Evolutionary conservation across 2,329 filamentous ascomycete species (phyloP).

Genomic region (Ceratocystis alfenasii): DNA sequence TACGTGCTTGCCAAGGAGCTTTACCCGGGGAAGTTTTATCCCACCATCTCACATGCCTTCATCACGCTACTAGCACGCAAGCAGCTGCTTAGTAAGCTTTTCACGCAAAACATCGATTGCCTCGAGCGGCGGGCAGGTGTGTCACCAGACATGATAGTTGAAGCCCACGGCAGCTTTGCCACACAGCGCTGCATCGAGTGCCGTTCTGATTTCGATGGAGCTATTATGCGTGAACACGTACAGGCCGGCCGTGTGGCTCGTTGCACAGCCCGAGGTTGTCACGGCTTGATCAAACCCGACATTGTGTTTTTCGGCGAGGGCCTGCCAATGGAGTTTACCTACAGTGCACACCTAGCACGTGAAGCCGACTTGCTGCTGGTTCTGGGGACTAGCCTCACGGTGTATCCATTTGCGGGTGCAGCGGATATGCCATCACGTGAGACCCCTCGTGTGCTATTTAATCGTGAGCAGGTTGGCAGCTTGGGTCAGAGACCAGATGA

Average conservation of each 20-base stretch:
- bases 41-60: conserved; percentile 84
- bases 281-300: conserved; percentile 78
- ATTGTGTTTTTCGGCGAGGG: conserved; percentile 88
- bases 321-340: conserved; percentile 35
- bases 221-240: conserved; percentile 61
- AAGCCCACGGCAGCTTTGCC: conserved; percentile 93
- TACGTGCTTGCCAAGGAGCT: conserved; percentile 86
- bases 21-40: conserved; percentile 78
- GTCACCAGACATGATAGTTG: conserved; percentile 66
- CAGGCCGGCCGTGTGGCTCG: conserved; percentile 54
- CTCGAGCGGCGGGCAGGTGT: conserved; percentile 81
- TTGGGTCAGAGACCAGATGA: conserved; percentile 71
- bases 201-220: conserved; percentile 56
- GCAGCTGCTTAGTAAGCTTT: conserved; percentile 67
- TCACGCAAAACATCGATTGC: conserved; percentile 97
- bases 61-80: conserved; percentile 71
- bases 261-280: conserved; percentile 51
- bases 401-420: conserved; percentile 79
- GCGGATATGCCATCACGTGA: conserved; percentile 50
- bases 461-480: conserved; percentile 69
- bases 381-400: conserved; percentile 76
- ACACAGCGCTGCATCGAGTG: conserved; percentile 87
- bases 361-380: conserved; percentile 69
- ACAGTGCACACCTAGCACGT: conserved; percentile 35
- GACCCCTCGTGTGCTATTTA: conserved; percentile 72